Base-by-base conservation (phyloP, 345 rosid species). In the Adansonia digitata region DNA sequence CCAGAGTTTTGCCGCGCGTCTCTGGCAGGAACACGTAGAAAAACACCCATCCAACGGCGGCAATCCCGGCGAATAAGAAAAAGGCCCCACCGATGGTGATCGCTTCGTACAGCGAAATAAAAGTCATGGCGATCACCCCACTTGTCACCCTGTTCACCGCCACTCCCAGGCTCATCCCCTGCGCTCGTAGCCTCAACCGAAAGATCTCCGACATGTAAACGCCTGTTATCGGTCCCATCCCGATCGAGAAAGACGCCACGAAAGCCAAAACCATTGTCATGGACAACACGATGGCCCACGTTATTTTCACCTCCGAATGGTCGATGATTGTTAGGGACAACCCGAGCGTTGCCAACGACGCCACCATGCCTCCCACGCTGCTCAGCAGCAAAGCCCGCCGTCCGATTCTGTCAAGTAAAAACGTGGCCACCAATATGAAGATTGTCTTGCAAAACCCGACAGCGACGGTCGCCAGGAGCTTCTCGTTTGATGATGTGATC, bases 181-280 rank as follows among this genome's bases (percentile, higher is more conserved):
- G 98, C 0, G 98, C 97, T 2, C 98, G 89, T 42, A 96, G 81
- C 78, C 86, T 71, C 75, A 96, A 73, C 5, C 98, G 98, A 60
- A 95, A 91, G 14, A 93, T 90, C 86, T 95, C 98, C 0, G 97
- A 82, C 77, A 86, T 88, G 59, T 93, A 95, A 1, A 95, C 97
- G 90, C 94, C 89, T 0, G 97, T 61, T n/a, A 93, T 82, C 1
- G 98, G 99, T 2, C 99, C 99, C 78, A 94, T 75, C 39, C 99
- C 99, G 1, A 95, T 93, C 0, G 98, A 90, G 76, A 95, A 95
- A 63, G 78, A 73, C 2, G 92, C 91, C 20, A 93, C 99, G 75
- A 76, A 89, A 9, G 86, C 77, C 65, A 95, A 66, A n/a, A 91
- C 89, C n/a, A 87, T 85, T 0, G 86, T 7, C 34, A 91, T 84